Base-by-base conservation (phyloP, 2,329 filamentous ascomycete species). In the Cyclaneusma minus region DNA sequence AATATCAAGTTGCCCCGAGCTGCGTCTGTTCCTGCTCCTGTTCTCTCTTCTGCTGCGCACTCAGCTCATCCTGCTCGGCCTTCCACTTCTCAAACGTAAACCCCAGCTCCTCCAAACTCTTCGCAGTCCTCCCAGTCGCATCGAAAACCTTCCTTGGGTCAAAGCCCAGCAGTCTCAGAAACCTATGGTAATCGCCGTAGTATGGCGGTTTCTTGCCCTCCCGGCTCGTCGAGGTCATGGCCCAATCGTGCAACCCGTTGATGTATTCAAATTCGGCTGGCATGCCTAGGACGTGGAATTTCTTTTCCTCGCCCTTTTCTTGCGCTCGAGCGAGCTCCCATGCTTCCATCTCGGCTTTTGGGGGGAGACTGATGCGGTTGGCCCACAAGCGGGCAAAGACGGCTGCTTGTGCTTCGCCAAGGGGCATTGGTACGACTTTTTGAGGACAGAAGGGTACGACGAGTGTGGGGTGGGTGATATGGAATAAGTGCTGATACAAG, bases 371-470 rank as follows among this genome's bases (percentile, higher is more conserved):
- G 1, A 93, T 55, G 1, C 68, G 55, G 17, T 79, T 77, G 1
- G 81, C 68, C 66, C 81, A 92, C 0, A 85, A 64, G 1, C 81
- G 68, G 3, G 84, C 70, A 23, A 91, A 60, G 1, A 81, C 66
- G 0, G 84, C 77, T 1, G 72, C 71, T 50, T 94, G 85, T 5
- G 68, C 71, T 52, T 94, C 83, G 0, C 74, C 64, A 1, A 89
- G 42, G 0, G 81, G 76, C 46, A 92, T 92, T 0, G 87, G 87
- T n/a, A 91, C 77, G n/a, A 89, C 68, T 38, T 77, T 78, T 44
- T 84, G 76, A 10, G 79, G 74, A 20, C 94, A 57, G 0, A 68
- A 70, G 0, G 79, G 62, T 44, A 94, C 85, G 1, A 68, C 75
- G 2, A 95, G 57, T 0, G 81, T 89, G 1, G 85, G 83, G 33